These are phyloP conservation scores for Pythium guiyangense DNA, from an alignment of 352 stramenopile species.

Conservation along the genomic window DNA sequence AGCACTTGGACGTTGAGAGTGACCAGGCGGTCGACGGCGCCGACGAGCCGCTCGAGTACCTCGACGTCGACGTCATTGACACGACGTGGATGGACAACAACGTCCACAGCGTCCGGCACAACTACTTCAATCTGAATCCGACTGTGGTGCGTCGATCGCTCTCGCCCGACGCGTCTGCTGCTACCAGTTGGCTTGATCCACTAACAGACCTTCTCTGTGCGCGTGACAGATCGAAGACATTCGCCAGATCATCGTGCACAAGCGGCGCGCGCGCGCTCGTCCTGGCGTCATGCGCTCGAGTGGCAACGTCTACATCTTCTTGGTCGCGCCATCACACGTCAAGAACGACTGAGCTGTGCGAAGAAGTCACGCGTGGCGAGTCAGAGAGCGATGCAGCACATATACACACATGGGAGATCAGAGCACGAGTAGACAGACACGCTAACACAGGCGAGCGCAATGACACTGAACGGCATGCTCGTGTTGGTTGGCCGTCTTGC, in stretches of 20 bases:
- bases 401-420: no score
- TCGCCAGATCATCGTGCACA: conserved; percentile 21
- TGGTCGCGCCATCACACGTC: conserved; percentile 29
- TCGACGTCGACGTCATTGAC: conserved; percentile 87
- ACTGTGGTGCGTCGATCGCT: conserved; percentile 45
- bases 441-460: no score
- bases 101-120: conserved; percentile 77
- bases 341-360: conserved; percentile 15
- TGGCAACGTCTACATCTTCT: conserved; percentile 39
- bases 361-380: no score
- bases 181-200: neutral
- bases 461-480: no score
- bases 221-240: conserved; percentile 31
- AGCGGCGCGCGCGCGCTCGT: conserved; percentile 19
- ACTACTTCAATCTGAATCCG: conserved; percentile 86
- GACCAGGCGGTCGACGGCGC: conserved; percentile 1
- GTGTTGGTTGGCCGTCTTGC: no score
- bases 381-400: no score
- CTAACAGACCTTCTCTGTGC: neutral
- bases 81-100: conserved; percentile 88
- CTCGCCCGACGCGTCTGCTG: neutral
- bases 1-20: conserved; percentile 14
- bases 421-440: no score
- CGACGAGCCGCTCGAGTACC: conserved; percentile 27
- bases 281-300: conserved; percentile 20